Percentiles rank a stretch among this genome's conserved stretches.
These are phyloP conservation scores for Monsonia emarginata DNA, from an alignment of 441 rosid species.

Conservation along the genomic window DNA sequence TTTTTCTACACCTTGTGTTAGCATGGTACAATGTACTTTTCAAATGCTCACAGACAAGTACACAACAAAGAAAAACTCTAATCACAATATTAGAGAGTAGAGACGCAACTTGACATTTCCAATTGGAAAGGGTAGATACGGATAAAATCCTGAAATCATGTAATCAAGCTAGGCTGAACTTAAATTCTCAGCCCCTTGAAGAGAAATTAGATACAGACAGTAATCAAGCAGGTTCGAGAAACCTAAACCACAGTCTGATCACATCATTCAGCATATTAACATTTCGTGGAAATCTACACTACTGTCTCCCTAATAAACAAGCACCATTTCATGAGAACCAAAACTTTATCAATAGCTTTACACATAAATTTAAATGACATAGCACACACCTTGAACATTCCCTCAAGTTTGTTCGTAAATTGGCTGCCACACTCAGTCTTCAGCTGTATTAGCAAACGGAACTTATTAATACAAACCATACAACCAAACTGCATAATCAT, in stretches of 20 bases:
- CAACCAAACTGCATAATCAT: background rate
- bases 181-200: background rate
- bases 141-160: background rate
- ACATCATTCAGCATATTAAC: background rate
- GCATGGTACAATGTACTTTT: no score
- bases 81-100: background rate
- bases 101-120: background rate
- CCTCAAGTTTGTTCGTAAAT: constrained; percentile 96
- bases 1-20: no score
- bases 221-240: background rate
- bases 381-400: constrained; percentile 87
- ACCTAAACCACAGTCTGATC: background rate
- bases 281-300: background rate
- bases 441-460: constrained; percentile 46
- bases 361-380: constrained; percentile 4
- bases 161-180: no score
- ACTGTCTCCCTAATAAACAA: background rate
- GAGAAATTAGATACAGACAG: background rate
- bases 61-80: background rate
- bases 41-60: no score
- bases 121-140: background rate
- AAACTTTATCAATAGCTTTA: no score
- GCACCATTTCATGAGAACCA: background rate
- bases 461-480: constrained; percentile 20
- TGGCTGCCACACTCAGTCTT: constrained; percentile 99